These are phyloP conservation scores for Fusarium tjaetaba DNA, from an alignment of 2,329 filamentous ascomycete genomes.

Conservation along the genomic window DNA sequence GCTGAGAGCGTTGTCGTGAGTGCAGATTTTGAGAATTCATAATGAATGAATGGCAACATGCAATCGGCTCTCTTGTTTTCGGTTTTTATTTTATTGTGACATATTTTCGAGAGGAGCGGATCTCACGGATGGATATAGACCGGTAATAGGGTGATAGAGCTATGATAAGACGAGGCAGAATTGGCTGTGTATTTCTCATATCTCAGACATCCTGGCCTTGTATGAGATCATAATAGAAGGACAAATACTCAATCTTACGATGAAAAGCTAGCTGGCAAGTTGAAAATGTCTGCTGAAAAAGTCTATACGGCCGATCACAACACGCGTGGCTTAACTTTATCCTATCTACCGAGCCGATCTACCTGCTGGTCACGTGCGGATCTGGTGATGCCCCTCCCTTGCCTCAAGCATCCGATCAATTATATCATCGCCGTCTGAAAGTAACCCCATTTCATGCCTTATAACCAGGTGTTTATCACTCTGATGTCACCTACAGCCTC, in stretches of 20 bases:
- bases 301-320: fast-evolving
- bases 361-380: neutral
- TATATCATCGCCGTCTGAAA: neutral
- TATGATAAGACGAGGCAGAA: neutral
- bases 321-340: neutral
- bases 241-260: too few species aligned
- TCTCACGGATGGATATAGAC: neutral
- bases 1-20: neutral
- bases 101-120: neutral
- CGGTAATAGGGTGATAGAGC: fast-evolving
- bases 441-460: neutral
- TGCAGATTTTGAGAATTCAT: fast-evolving
- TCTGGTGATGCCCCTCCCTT: neutral
- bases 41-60: fast-evolving
- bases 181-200: fast-evolving
- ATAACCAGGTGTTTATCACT: fast-evolving
- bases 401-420: neutral
- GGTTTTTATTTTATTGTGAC: too few species aligned
- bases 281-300: fast-evolving
- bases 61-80: too few species aligned
- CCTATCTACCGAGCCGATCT: neutral
- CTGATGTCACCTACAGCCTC: fast-evolving
- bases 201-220: fast-evolving
- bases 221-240: too few species aligned
- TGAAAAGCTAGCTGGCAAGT: too few species aligned